phyloP scores from a whole-genome alignment of 768 basidiomycete species.

The Macrolepiota fuliginosa region DNA sequence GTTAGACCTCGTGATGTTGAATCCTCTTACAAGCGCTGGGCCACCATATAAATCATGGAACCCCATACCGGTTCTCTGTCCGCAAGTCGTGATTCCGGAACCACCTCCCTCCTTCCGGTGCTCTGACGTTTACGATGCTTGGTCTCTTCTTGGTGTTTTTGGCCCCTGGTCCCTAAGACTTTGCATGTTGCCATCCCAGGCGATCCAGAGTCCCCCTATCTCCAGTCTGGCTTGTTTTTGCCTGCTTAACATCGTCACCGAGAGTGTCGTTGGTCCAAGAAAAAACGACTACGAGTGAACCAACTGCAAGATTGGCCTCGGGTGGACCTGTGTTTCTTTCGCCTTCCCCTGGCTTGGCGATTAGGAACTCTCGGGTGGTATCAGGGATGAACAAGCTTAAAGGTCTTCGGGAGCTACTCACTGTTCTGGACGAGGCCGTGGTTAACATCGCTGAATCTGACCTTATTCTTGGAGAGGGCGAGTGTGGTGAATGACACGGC shows the following conservation, averaged over 20 bases:
- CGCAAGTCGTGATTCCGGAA: not conserved
- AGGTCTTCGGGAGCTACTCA: conserved; percentile 5
- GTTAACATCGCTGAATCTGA: not conserved
- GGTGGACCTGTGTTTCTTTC: not conserved
- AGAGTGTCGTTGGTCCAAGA: not conserved
- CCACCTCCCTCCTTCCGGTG: not conserved
- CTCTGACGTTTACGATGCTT: conserved; percentile 10
- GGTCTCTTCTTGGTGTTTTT: conserved; percentile 10
- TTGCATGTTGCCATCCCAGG: not conserved
- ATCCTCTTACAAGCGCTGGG: not conserved
- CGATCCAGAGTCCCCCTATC: not conserved
- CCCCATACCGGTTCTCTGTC: too few species aligned
- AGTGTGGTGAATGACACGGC: not conserved
- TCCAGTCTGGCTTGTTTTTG: not conserved
- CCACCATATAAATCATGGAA: not conserved
- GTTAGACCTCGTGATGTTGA: not conserved
- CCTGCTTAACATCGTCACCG: not conserved
- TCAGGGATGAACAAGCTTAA: conserved; percentile 5
- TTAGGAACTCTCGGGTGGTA: not conserved
- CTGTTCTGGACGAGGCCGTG: conserved; percentile 3
- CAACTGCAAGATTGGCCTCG: not conserved
- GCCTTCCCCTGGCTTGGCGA: not conserved
- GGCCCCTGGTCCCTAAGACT: not conserved
- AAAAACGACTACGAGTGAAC: not conserved
- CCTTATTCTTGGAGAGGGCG: not conserved